Base-by-base conservation (phyloP, 768 basidiomycete species). In the Glaciozyma antarctica region DNA sequence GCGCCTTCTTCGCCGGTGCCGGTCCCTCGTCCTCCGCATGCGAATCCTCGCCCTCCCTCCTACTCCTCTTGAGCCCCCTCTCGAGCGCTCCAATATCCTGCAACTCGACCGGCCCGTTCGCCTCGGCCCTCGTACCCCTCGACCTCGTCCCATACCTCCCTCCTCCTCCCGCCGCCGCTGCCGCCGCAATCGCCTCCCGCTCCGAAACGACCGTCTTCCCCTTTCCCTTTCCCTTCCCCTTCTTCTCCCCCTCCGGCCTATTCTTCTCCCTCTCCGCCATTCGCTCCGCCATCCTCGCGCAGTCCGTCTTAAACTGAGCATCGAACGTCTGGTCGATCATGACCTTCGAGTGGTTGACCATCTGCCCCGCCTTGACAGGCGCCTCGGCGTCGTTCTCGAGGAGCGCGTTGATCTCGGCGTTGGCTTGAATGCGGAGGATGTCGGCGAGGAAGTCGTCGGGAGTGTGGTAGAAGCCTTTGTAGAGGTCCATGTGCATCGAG, bases 351-450 rank as follows among this genome's bases (percentile, higher is more conserved):
- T 78, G 72, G 28, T 85, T 90, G 67, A 85, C 83, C 90, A 99
- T 90, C 47, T 89, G 86, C 66, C 90, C 87, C 0, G 94, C 89
- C 67, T 86, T 87, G 73, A 83, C 82, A 51, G 89, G 75, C 49
- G 88, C 81, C 10, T 97, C 94, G 21, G 77, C 74, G 74, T 97
- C 90, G 86, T 89, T 88, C 72, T 88, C 84, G 24, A 89, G 85
- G 68, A 90, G 89, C 77, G 86, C 87, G 64, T 81, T 81, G 62
- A 91, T 81, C 70, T 90, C 88, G 54, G 80, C 79, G 67, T 81
- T 81, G 59, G 76, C 75, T 59, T 78, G 76, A 48, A 81, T 80
- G 41, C 73, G 73, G 45, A 75, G 70, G 44, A 81, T 68, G 66
- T 81, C 81, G n/a, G 85, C 83, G 12, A 97, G 81, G 80, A 99